Evolutionary conservation across 2,329 filamentous ascomycete species (phyloP), one percentile per base, ranked within the genome.

Genomic region (Thyridium curvatum): DNA sequence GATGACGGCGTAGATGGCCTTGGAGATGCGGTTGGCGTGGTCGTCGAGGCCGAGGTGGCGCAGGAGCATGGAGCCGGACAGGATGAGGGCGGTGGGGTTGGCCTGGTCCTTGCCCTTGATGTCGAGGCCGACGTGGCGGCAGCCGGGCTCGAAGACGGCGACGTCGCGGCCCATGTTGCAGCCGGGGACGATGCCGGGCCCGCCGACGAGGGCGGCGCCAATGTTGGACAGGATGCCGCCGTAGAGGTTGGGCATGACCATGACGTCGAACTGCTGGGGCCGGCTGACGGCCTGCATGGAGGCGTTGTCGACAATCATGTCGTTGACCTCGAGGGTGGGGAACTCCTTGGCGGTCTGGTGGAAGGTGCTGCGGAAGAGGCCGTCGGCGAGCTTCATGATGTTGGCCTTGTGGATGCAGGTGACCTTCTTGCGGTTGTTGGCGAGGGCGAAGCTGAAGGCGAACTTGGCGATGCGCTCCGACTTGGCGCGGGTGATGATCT

Each of bases 401-500:
- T 98, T 98, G 71, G 93, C 93, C 80, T 98, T 98, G 84, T 98
- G 93, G 63, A 98, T 97, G 74, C 91, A 96, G 52, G 93, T 97
- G 42, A 98, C 88, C 85, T 97, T 97, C 78, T 94, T 91, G 64
- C 93, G 82, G 79, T 94, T 91, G 79, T 98, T 98, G 68, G 93
- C 93, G 42, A 97, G 84, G 43, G 93, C 93, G 60, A 98, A 98
- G 62, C 86, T 84, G 66, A 97, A 97, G 51, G 93, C 93, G 62
- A 98, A 98, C 72, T 95, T 95, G 71, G 91, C 88, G 59, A 98
- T 98, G 62, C 93, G 88, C 82, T 98, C 93, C 40, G 89, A 95
- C 79, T 98, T 97, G 68, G 89, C 89, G 57, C 90, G 88, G 52
- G 93, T 98, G 72, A 98, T 97, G 72, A 98, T 97, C 81, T 98